Conservation (phyloP, 495 filamentous ascomycete genomes). For the Paragyromitra xinjiangensis region DNA sequence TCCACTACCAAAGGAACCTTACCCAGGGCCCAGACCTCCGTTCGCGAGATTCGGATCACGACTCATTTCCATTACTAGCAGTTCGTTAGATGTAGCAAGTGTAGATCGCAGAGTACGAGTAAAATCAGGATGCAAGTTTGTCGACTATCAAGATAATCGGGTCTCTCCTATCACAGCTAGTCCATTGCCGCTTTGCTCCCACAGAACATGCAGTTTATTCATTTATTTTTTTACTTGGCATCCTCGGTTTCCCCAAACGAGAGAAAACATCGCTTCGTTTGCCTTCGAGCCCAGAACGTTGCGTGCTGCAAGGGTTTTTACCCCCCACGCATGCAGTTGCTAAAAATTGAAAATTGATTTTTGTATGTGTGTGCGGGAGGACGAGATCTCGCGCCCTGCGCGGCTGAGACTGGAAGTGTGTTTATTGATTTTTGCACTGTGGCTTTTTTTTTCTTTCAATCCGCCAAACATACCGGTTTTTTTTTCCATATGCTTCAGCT, state of each 20-base stretch:
- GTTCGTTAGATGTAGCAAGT: constrained; percentile 18
- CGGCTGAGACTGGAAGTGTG: constrained; percentile 38
- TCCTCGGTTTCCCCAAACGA: constrained; percentile 18
- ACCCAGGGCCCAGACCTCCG: not conserved
- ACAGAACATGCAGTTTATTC: not conserved
- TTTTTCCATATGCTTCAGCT: not conserved
- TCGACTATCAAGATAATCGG: constrained; percentile 12
- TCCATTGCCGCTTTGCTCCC: constrained; percentile 14
- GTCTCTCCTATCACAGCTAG: constrained; percentile 39
- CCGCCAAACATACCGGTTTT: constrained; percentile 16
- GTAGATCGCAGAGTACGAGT: constrained; percentile 34
- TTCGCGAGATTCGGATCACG: constrained; percentile 11
- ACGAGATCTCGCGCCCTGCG: constrained; percentile 12
- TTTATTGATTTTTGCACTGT: constrained; percentile 18
- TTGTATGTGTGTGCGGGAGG: constrained; percentile 6
- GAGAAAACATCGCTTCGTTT: constrained; percentile 29
- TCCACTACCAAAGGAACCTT: not conserved
- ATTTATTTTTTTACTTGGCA: constrained; percentile 14
- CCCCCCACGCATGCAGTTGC: constrained; percentile 46
- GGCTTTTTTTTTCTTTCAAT: not conserved
- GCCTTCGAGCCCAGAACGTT: not conserved
- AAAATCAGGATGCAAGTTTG: constrained; percentile 13
- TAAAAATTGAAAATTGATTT: constrained; percentile 27
- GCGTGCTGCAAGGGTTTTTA: constrained; percentile 14
- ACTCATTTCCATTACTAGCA: constrained; percentile 19